phyloP scores from a whole-genome alignment of 805 yeast species.

The Wickerhamiella kazuoi region DNA sequence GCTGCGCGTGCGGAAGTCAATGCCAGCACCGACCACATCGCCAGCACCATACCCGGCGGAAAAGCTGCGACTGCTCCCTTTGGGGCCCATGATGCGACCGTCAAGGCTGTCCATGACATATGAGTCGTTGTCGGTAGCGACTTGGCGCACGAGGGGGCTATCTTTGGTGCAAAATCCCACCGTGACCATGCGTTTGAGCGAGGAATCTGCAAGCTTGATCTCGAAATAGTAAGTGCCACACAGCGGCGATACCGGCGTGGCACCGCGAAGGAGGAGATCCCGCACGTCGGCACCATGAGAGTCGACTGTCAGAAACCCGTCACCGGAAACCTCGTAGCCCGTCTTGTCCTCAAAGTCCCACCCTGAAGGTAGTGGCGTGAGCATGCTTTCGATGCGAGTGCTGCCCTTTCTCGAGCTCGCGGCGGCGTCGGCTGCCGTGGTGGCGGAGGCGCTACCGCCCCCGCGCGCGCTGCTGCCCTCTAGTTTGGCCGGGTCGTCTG shows the following conservation, averaged over 20 bases:
- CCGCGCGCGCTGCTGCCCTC: no score
- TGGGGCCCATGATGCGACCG: constrained; percentile 27
- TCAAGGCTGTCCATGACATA: constrained; percentile 39
- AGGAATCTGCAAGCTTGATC: constrained; percentile 24
- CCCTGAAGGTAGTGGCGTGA: not conserved
- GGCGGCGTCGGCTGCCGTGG: no score
- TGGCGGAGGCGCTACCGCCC: no score
- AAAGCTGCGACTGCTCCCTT: constrained; percentile 25
- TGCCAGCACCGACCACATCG: constrained; percentile 72
- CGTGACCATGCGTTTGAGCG: constrained; percentile 26
- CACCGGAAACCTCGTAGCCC: not conserved
- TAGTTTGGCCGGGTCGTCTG: no score
- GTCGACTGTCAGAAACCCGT: not conserved
- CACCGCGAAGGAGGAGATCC: constrained; percentile 17
- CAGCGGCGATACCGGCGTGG: constrained; percentile 23
- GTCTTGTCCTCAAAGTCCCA: constrained; percentile 1
- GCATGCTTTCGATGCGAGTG: not conserved
- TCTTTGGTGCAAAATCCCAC: constrained; percentile 29
- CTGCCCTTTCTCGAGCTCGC: no score
- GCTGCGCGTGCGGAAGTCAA: constrained; percentile 43
- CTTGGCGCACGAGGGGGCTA: constrained; percentile 22
- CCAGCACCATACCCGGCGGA: constrained; percentile 32
- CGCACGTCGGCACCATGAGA: not conserved
- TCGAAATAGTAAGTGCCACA: constrained; percentile 37
- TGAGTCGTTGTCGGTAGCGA: constrained; percentile 31